Percentiles rank a stretch among this genome's conserved stretches.
These are phyloP conservation scores for Lotmaria passim DNA, from an alignment of 208 protist species.

Conservation along the genomic window DNA sequence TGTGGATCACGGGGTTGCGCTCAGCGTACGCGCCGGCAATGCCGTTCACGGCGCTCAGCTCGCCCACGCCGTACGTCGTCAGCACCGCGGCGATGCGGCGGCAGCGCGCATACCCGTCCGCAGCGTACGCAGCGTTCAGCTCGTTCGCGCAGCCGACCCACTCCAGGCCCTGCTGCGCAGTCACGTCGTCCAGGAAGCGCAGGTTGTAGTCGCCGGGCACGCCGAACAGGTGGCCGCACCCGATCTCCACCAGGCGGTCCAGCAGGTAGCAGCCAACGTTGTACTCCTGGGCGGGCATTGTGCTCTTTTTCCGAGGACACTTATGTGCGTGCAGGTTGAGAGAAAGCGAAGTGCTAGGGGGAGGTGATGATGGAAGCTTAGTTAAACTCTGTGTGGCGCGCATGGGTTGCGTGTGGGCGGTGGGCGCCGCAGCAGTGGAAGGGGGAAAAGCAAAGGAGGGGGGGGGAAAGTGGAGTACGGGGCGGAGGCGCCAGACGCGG, in stretches of 20 bases:
- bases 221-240: constrained; percentile 58
- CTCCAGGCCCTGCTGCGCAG: constrained; percentile 41
- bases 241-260: constrained; percentile 46
- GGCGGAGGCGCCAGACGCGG: too few species aligned
- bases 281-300: constrained; percentile 42
- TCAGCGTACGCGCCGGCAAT: constrained; percentile 44
- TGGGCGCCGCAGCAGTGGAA: too few species aligned
- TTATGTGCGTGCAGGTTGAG: too few species aligned
- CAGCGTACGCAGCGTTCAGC: constrained; percentile 67
- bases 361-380: too few species aligned
- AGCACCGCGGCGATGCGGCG: constrained; percentile 42
- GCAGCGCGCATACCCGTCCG: constrained; percentile 55
- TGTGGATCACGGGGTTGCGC: constrained; percentile 54
- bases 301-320: too few species aligned
- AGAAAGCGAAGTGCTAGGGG: too few species aligned
- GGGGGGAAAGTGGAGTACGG: too few species aligned
- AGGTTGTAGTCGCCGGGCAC: constrained; percentile 72
- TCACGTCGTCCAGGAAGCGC: constrained; percentile 67
- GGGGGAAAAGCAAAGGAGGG: too few species aligned
- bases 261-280: constrained; percentile 54
- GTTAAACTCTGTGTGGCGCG: too few species aligned
- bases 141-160: constrained; percentile 68
- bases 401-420: too few species aligned
- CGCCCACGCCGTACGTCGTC: constrained; percentile 61
- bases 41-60: constrained; percentile 54